Conservation (phyloP, 352 stramenopile species). For the Phytophthora quininea region DNA sequence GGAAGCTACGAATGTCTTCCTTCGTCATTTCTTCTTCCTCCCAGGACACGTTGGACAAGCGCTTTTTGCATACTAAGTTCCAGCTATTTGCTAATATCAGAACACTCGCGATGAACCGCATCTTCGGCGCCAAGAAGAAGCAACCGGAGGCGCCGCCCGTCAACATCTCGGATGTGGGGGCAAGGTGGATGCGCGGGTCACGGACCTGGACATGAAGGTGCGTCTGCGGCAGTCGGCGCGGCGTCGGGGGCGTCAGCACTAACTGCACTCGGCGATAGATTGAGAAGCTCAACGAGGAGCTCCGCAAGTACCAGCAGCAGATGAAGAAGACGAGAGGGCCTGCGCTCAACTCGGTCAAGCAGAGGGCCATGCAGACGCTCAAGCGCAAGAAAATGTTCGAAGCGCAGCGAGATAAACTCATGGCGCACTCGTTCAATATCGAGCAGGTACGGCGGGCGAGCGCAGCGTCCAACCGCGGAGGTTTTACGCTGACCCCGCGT, state of each 20-base stretch:
- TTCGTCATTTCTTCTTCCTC: not conserved
- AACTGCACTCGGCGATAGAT: conserved; percentile 48
- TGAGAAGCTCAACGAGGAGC: conserved; percentile 79
- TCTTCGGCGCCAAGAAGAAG: conserved; percentile 79
- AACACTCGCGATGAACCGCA: conserved; percentile 64
- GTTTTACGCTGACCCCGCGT: not conserved
- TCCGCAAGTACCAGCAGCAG: conserved; percentile 84
- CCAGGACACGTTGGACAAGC: not conserved
- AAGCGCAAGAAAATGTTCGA: conserved; percentile 92
- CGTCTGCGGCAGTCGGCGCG: conserved; percentile 35
- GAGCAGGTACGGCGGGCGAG: conserved; percentile 62
- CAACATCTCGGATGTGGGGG: conserved; percentile 80
- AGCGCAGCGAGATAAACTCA: conserved; percentile 77
- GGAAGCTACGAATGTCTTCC: not conserved
- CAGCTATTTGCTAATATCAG: no score
- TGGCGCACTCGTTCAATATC: conserved; percentile 87
- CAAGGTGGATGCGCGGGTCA: conserved; percentile 76
- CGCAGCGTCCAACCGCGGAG: not conserved
- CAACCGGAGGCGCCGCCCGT: conserved; percentile 70
- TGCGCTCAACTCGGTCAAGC: conserved; percentile 78
- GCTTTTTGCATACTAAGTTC: not conserved
- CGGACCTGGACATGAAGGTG: conserved; percentile 84
- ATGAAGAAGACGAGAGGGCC: conserved; percentile 79
- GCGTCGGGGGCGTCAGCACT: not conserved
- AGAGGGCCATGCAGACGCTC: conserved; percentile 85